Base-by-base conservation (phyloP, 1,284 basidiomycete genomes). In the Rhodotorula sp. region DNA sequence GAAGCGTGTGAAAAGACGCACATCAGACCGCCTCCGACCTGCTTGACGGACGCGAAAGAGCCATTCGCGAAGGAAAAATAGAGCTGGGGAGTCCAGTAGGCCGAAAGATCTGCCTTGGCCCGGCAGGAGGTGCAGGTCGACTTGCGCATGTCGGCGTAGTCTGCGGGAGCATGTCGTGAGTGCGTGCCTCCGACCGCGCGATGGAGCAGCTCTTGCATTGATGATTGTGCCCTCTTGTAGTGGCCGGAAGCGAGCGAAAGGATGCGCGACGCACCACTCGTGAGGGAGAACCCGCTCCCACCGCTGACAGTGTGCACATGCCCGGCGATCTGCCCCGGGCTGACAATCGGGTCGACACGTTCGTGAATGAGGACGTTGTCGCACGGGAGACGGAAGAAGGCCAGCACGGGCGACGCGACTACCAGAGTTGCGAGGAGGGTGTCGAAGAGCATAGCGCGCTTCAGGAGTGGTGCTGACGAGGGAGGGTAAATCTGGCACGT, bases 291-390 rank as follows among this genome's bases (percentile, higher is more conserved):
- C 69, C 82, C 61, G 46, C 53, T 57, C 1, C 54, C 70, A 2
- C 63, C 70, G 6, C 12, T 17, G 48, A 72, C n/a, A 0, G 61
- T 58, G 50, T 71, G 70, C 7, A 29, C 34, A 25, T 71, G 70
- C 12, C 22, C 60, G 3, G 83, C 83, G 8, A 78, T 75, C 27
- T 71, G 70, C n/a, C 82, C 82, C 8, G 85, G 84, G 27, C 77
- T 80, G 57, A 85, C 79, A 69, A 86, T 83, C 32, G 85, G 84
- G 70, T 86, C 85, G 54, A 84, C 76, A 50, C 85, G 83, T 64
- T 84, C 84, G 27, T 41, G 41, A 27, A 66, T 50, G 37, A 75
- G 61, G 17, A 41, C 32, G 48, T 60, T 62, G 64, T 61, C 58
- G 36, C 34, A 53, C 25, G 36, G 55, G 5, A 64, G 37, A 25